These are phyloP conservation scores for Verticillium dahliae DNA, from an alignment of 2,329 filamentous ascomycete genomes.

Conservation along the genomic window DNA sequence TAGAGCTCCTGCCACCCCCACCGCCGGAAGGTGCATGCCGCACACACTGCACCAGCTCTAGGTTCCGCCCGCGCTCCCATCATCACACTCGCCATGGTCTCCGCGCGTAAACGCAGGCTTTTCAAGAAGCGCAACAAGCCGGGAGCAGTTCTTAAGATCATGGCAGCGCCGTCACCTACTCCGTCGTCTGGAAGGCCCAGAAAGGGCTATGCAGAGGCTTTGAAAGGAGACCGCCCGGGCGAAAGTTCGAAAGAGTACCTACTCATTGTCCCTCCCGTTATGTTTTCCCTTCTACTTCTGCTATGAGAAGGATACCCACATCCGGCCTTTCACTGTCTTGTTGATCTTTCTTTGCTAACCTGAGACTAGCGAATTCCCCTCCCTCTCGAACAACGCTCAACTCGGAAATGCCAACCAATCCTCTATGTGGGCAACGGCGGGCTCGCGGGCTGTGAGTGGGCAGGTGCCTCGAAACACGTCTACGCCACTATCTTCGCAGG, in stretches of 20 bases:
- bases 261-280: background rate
- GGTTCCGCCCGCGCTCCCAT: background rate
- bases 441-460: constrained; percentile 40
- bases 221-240: constrained; percentile 5
- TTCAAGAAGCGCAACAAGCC: constrained; percentile 1
- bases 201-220: constrained; percentile 21
- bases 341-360: background rate
- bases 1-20: background rate
- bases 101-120: constrained; percentile 6
- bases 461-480: constrained; percentile 44
- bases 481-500: constrained; percentile 44
- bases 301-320: background rate
- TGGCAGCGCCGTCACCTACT: background rate
- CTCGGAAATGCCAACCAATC: constrained; percentile 39
- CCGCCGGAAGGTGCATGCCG: background rate
- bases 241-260: constrained; percentile 17
- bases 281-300: background rate
- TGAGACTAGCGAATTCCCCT: constrained; percentile 56
- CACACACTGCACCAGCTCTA: background rate
- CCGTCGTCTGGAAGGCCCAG: constrained; percentile 4
- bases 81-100: background rate
- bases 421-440: constrained; percentile 49
- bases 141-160: background rate
- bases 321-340: no score
- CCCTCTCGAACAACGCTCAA: constrained; percentile 55